A percentile compares a stretch with the other conserved stretches of the same genome.
Evolutionary conservation across 257 asterid species (phyloP).

Genomic region (Nicotiana tomentosiformis): DNA sequence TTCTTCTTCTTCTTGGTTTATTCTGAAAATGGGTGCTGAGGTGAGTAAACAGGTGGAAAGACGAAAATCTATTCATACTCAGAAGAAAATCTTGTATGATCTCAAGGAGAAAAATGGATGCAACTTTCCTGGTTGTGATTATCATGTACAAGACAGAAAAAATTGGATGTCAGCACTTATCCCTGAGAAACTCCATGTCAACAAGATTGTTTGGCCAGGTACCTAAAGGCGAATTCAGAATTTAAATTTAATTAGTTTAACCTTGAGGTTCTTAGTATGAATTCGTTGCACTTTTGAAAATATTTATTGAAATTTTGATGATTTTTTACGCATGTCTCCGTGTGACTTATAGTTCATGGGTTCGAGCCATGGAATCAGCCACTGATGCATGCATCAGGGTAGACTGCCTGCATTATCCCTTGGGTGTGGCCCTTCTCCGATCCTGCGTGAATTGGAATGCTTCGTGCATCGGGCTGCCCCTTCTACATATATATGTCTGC

Average conservation of each 20-base stretch:
- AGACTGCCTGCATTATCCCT: too few species aligned
- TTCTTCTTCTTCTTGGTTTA: not conserved
- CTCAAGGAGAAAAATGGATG: slow-evolving; percentile 35
- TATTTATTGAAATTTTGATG: not conserved
- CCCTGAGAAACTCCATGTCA: slow-evolving; percentile 42
- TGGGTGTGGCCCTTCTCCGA: too few species aligned
- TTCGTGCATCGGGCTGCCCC: too few species aligned
- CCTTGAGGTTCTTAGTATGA: not conserved
- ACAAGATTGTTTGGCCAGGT: slow-evolving; percentile 92
- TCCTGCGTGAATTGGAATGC: too few species aligned
- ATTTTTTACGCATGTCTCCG: not conserved
- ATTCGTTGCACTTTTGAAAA: not conserved
- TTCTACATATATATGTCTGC: not conserved
- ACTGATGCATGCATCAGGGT: too few species aligned
- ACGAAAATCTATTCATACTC: slow-evolving; percentile 39
- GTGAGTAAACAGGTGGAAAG: slow-evolving; percentile 56
- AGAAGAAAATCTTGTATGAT: slow-evolving; percentile 51
- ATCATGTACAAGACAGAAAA: slow-evolving; percentile 49
- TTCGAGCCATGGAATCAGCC: too few species aligned
- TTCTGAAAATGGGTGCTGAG: slow-evolving; percentile 49
- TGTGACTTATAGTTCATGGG: too few species aligned
- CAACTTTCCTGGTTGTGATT: slow-evolving; percentile 65
- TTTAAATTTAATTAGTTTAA: not conserved
- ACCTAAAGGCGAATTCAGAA: slow-evolving; percentile 24
- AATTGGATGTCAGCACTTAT: slow-evolving; percentile 73